phyloP scores from a whole-genome alignment of 352 stramenopile species.

The Blastocystis sp. region DNA sequence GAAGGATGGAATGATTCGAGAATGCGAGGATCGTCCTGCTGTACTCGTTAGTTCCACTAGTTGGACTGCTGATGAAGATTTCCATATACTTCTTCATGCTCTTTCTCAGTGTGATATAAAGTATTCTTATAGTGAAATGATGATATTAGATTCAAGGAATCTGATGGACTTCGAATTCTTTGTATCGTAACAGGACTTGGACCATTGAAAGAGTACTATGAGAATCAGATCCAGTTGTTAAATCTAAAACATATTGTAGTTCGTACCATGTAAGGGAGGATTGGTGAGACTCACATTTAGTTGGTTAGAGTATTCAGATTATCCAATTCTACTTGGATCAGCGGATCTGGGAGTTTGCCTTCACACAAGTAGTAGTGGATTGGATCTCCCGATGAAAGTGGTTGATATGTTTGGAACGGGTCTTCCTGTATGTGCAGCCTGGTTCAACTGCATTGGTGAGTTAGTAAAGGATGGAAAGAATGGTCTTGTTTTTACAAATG shows the following conservation, averaged over 20 bases:
- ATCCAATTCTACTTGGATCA: conserved; percentile 87
- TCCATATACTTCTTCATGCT: conserved; percentile 90
- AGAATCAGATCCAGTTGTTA: conserved; percentile 78
- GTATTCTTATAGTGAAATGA: background rate
- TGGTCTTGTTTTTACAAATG: conserved; percentile 73
- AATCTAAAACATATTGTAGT: conserved; percentile 79
- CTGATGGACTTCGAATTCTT: conserved; percentile 72
- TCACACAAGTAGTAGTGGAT: conserved; percentile 94
- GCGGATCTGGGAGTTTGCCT: conserved; percentile 94
- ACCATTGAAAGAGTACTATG: conserved; percentile 85
- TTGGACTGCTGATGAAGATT: conserved; percentile 98
- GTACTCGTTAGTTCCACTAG: conserved; percentile 90
- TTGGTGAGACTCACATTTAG: background rate
- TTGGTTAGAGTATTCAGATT: conserved; percentile 94
- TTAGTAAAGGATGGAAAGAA: conserved; percentile 90
- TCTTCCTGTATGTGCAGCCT: conserved; percentile 90
- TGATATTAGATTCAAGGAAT: conserved; percentile 62
- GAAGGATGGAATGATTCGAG: background rate
- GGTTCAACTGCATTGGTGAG: conserved; percentile 91
- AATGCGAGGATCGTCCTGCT: conserved; percentile 67
- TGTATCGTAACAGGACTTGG: conserved; percentile 94
- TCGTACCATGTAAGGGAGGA: conserved; percentile 75
- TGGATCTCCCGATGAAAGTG: conserved; percentile 99
- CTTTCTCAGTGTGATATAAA: conserved; percentile 77
- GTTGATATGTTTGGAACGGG: conserved; percentile 97